Evolutionary conservation across 2,329 filamentous ascomycete species (phyloP), one percentile per base, ranked within the genome.

Genomic region (Pseudonectria foliicola): DNA sequence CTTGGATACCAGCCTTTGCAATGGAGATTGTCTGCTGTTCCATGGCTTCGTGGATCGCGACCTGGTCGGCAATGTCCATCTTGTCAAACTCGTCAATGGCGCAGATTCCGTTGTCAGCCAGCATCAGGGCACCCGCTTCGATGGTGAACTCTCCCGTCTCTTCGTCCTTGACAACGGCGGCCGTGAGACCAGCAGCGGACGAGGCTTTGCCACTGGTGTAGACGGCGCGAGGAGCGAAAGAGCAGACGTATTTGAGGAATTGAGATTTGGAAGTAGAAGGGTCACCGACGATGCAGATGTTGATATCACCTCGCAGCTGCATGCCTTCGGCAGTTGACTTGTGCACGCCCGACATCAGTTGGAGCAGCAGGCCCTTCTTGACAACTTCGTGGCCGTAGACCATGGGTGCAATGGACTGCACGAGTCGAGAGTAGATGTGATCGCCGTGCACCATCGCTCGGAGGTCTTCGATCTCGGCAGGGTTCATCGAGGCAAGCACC

Each of bases 11-110:
- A 5, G 92, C 92, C 66, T 98, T 98, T 40, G 92, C 90, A 53
- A 98, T 98, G 7, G 88, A 95, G 47, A 98, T 98, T 5, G 92
- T 98, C 64, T 98, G 92, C 68, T 98, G 92, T 75, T 98, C 92
- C 92, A 98, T 98, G 40, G 92, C 92, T 77, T 98, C 92, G 74
- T 98, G 92, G 54, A 98, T 98, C 46, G 92, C 92, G 36, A 98
- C 92, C 66, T 98, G 92, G 59, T 98, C 92, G 34, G 70, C 80
- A 43, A 98, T 85, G 54, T 98, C 92, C 92, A 98, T 98, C 69
- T 98, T 98, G 76, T 98, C 92, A 52, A 98, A 98, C 59, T 98
- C 92, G 57, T 98, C 92, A 57, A 98, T 98, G 40, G 88, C 89
- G 62, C 92, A 98, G 52, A 96, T 93, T 35, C 92, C 92, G 48